Base-by-base conservation (phyloP, 2,329 filamentous ascomycete species). In the Fusarium sp. region DNA sequence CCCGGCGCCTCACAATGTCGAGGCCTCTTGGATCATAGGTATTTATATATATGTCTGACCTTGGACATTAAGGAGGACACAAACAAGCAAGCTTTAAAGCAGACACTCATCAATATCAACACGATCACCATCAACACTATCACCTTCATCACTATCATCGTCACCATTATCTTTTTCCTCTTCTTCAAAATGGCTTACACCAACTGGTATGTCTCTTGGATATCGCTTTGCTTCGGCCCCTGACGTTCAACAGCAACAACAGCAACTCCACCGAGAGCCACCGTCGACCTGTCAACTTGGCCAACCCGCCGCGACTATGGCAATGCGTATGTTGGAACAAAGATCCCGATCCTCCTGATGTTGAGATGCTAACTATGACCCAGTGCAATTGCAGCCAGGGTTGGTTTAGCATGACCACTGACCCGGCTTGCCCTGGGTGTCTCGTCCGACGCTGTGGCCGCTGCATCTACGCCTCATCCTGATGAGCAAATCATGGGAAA, bases 381-480 rank as follows among this genome's bases (percentile, higher is more conserved):
- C 29, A 31, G 29, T 31, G 29, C 29, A 31, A 31, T 31, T 22
- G 2, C 1, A 2, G 2, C 3, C 11, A 6, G 4, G 72, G 72
- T 2, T 67, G 62, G 63, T 62, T 66, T 4, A 35, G 4, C 38
- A 0, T 54, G 0, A 5, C 9, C 0, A 8, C 16, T 29, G 27
- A 72, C 14, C 0, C 14, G 9, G 5, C n/a, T 37, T 74, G 72
- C 3, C 47, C 64, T 4, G 5, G 4, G 1, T 74, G 72, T 13
- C 2, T 20, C 0, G 14, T 27, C 9, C 22, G 10, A 20, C 79
- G 79, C 3, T 80, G 79, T 52, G 0, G 0, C 1, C 2, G 59
- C 34, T 80, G 79, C 60, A n/a, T 5, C 34, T 80, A 78, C 63
- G 63, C 76, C 2, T 42, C 34, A 4, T 47, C 18, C 18, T 65